Percentiles rank a stretch among this genome's conserved stretches.
Conservation (phyloP, 2,329 filamentous ascomycete species). For the Pseudonectria buxi region DNA sequence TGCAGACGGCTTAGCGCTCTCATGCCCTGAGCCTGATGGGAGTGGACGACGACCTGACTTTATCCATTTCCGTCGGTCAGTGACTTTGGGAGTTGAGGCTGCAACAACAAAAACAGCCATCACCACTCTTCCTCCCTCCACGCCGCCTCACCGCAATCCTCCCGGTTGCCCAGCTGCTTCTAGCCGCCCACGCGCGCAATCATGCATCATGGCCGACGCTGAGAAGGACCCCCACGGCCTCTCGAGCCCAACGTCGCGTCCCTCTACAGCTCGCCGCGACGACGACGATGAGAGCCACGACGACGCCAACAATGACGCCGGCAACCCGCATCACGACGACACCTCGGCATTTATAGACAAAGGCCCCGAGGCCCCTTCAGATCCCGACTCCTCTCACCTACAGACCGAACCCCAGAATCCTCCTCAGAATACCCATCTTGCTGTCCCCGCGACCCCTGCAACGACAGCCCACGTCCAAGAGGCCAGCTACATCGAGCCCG, state of each 20-base stretch:
- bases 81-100: no score
- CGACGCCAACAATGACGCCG: neutral
- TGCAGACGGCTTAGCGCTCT: no score
- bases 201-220: slow-evolving; percentile 33
- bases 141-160: neutral
- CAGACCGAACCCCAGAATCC: slow-evolving; percentile 1
- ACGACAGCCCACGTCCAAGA: slow-evolving; percentile 23
- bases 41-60: no score
- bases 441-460: slow-evolving; percentile 2
- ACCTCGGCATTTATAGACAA: no score
- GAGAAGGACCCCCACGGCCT: slow-evolving; percentile 17
- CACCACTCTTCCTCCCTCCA: slow-evolving; percentile 7
- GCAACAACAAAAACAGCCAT: no score
- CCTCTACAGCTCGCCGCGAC: slow-evolving; percentile 20
- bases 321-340: no score
- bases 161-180: neutral
- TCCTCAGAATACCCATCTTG: slow-evolving; percentile 1
- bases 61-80: no score
- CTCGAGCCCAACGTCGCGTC: slow-evolving; percentile 16
- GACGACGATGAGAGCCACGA: slow-evolving; percentile 5
- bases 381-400: slow-evolving; percentile 2
- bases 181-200: slow-evolving; percentile 9
- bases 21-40: no score
- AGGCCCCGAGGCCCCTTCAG: neutral
- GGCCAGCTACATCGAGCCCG: slow-evolving; percentile 37